These are phyloP conservation scores for Endothia cerciana DNA, from an alignment of 2,329 filamentous ascomycete species.

Conservation along the genomic window DNA sequence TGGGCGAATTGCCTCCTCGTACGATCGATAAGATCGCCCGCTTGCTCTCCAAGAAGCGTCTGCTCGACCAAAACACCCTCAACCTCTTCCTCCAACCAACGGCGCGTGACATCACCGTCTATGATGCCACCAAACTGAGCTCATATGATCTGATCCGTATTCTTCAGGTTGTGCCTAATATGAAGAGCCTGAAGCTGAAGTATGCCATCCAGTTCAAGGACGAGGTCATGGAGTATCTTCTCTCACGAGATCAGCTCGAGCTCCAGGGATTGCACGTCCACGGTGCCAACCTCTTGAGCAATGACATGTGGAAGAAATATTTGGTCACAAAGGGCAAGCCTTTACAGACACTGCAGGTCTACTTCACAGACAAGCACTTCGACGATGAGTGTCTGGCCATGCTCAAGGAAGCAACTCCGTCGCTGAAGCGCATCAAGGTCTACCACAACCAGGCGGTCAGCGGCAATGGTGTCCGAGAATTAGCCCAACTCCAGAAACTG, in stretches of 20 bases:
- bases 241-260: slow-evolving; percentile 68
- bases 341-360: slow-evolving; percentile 74
- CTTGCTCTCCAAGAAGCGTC: slow-evolving; percentile 62
- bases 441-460: slow-evolving; percentile 78
- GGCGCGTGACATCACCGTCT: slow-evolving; percentile 56
- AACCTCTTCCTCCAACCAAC: slow-evolving; percentile 60
- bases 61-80: slow-evolving; percentile 58
- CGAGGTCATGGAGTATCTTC: slow-evolving; percentile 77
- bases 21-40: slow-evolving; percentile 63
- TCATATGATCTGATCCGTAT: slow-evolving; percentile 79
- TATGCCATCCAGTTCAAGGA: slow-evolving; percentile 95
- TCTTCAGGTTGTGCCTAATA: slow-evolving; percentile 72
- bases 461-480: slow-evolving; percentile 64
- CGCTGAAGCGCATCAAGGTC: slow-evolving; percentile 76
- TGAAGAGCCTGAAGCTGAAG: slow-evolving; percentile 74
- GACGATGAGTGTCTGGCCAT: slow-evolving; percentile 68
- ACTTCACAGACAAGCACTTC: slow-evolving; percentile 83
- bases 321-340: slow-evolving; percentile 67
- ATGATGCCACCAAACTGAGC: slow-evolving; percentile 66
- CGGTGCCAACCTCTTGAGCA: slow-evolving; percentile 80
- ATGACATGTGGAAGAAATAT: slow-evolving; percentile 73
- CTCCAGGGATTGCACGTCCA: slow-evolving; percentile 79
- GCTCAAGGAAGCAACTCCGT: slow-evolving; percentile 68
- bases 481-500: slow-evolving; percentile 66
- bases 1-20: slow-evolving; percentile 61